Evolutionary conservation across 139 green algal genomes (phyloP), one percentile per base, ranked within the genome.

Genomic region (Closterium sp.): DNA sequence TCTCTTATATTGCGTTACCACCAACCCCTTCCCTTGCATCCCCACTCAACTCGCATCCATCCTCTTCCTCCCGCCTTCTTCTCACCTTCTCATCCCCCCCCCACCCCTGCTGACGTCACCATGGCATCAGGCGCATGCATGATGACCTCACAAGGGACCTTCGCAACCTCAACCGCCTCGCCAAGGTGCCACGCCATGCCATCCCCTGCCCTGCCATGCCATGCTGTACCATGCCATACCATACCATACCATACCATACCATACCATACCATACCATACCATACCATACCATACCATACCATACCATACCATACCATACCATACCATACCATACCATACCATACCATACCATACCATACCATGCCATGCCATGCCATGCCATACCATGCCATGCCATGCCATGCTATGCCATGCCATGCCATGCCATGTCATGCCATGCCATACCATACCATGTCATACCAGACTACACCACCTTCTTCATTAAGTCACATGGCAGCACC

Each of bases 401-500:
- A 86, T 86, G 70, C 70, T 2, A 86, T 86, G 70, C 70, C 70
- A 86, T 27, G 4, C 22, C 70, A 86, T 86, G 4, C 70, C 70
- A 86, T 86, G 70, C 70, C 21, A 86, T 86, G 70, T 4, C 70
- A 86, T 27, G 4, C 70, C 70, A 86, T 86, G 4, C 70, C 70
- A 86, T 86, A 4, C 70, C 21, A 86, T 86, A 4, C 70, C 70
- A 86, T 27, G 24, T 4, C 70, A 86, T 86, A 27, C 4, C 70
- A 86, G 2, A 4, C 70, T 5, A 27, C 4, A 86, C 70, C 24
- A 27, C 24, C 70, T 2, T 5, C 4, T 24, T 5, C 21, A 86
- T 96, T 1, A 93, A 95, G 21, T 93, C 96, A 91, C 89, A 95
- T 27, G 95, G 95, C 90, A 95, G 95, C 85, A 86, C 95, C 86